These are phyloP conservation scores for Paraconiothyrium sp. DNA, from an alignment of 2,329 filamentous ascomycete genomes.

Conservation along the genomic window DNA sequence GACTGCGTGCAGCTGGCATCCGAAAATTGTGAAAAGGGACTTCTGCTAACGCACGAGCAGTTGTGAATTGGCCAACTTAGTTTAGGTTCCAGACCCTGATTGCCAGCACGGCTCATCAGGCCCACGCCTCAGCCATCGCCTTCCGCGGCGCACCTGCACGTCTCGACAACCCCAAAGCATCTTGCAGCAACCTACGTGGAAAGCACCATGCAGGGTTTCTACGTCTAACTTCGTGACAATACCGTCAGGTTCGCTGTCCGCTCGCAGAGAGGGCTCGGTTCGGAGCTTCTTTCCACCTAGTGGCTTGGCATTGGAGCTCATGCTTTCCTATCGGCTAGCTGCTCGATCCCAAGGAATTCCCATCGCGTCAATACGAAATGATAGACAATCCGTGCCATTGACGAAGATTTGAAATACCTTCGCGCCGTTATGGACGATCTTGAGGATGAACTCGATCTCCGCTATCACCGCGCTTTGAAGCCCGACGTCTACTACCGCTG, in stretches of 20 bases:
- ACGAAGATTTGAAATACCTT: neutral
- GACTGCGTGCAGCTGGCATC: neutral
- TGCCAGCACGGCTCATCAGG: slow-evolving; percentile 3
- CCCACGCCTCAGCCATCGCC: neutral
- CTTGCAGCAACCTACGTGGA: neutral
- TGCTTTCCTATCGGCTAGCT: slow-evolving; percentile 2
- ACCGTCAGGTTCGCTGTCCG: neutral
- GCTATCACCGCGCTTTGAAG: slow-evolving; percentile 37
- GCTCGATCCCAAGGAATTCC: neutral
- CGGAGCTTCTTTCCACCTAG: slow-evolving; percentile 4
- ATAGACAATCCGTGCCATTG: slow-evolving; percentile 6
- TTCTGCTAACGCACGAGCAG: slow-evolving; percentile 7
- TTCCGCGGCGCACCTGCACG: neutral
- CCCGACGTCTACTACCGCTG: slow-evolving; percentile 47
- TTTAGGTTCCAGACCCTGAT: neutral
- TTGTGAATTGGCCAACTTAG: slow-evolving; percentile 1
- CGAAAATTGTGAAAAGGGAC: slow-evolving; percentile 16
- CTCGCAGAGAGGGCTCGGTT: neutral
- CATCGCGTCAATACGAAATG: neutral
- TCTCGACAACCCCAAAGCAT: neutral
- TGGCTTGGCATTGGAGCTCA: neutral
- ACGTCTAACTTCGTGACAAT: too few species aligned
- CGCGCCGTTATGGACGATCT: slow-evolving; percentile 37
- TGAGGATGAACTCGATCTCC: slow-evolving; percentile 45
- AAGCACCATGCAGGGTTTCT: neutral